phyloP scores from a whole-genome alignment of 1,284 basidiomycete genomes.

The Apiotrichum sp. region DNA sequence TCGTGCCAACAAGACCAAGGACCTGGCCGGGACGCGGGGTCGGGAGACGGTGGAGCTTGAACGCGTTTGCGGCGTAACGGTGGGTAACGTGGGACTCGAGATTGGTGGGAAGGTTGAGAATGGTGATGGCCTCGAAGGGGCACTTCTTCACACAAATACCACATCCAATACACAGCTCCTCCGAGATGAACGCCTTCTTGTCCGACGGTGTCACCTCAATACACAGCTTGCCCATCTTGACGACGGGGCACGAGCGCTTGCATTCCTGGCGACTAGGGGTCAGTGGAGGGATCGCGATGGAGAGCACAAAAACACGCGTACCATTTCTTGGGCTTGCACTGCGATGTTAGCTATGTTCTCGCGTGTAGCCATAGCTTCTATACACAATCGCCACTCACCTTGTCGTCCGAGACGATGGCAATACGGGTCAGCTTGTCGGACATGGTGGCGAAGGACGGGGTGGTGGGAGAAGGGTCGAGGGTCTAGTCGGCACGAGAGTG shows the following conservation, averaged over 20 bases:
- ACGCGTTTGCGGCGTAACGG: conserved; percentile 93
- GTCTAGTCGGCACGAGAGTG: background rate
- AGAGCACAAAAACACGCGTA: conserved; percentile 8
- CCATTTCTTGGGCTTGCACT: conserved; percentile 79
- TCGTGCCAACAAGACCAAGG: conserved; percentile 89
- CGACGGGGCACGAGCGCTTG: conserved; percentile 83
- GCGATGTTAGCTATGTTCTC: background rate
- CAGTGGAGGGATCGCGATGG: background rate
- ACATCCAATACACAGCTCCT: conserved; percentile 92
- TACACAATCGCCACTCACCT: conserved; percentile 32
- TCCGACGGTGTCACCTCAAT: conserved; percentile 90
- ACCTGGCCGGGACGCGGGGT: conserved; percentile 94
- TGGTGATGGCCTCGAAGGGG: conserved; percentile 93
- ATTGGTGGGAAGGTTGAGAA: conserved; percentile 96
- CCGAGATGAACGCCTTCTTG: conserved; percentile 96
- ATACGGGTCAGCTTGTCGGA: conserved; percentile 89
- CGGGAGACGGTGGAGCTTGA: conserved; percentile 94
- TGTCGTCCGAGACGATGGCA: conserved; percentile 86
- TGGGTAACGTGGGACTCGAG: conserved; percentile 90
- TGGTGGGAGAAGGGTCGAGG: background rate
- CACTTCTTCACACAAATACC: conserved; percentile 99
- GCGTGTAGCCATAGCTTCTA: background rate
- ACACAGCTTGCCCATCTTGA: conserved; percentile 97
- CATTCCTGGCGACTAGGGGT: conserved; percentile 44
- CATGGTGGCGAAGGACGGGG: conserved; percentile 20